Base-by-base conservation (phyloP, 1,284 basidiomycete species). In the Macrocystidia cucumis region DNA sequence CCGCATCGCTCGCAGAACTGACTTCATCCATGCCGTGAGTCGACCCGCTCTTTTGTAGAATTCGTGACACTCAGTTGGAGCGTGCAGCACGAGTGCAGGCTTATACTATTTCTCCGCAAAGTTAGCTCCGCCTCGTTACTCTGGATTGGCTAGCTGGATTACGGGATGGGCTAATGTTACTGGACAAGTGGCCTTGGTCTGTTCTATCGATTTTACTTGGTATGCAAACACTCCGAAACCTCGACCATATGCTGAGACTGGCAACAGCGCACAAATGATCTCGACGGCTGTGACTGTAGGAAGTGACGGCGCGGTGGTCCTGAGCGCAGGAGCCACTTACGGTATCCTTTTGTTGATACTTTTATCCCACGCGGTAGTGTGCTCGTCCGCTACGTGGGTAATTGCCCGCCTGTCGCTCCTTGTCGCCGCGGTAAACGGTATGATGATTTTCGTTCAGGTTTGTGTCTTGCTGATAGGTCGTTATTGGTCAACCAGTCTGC, bases 91-190 rank as follows among this genome's bases (percentile, higher is more conserved):
- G 16, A 78, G 74, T 41, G 80, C 80, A 5, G 81, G 80, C 1
- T 56, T 84, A 11, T 84, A 84, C 48, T 84, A 83, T 49, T 83
- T 81, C 55, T 77, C 81, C 3, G 77, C 80, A 1, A 82, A 78
- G 47, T 52, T 84, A 19, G 80, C 81, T 3, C 76, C 78, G 2
- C 62, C 63, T 11, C 60, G 62, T 44, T 72, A 74, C 40, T 62
- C 75, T 4, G 64, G 78, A 2, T 53, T 84, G 21, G 76, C 78
- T 1, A 78, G 77, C 46, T 84, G 82, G 81, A 74, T 85, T 31
- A 84, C 80, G n/a, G 70, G 70, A 19, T 55, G 61, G 52, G 55
- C 53, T 2, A 60, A 60, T 35, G 48, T 58, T 8, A 53, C 54
- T 9, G 57, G 57, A 5, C 57, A 62, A 35, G 49, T 61, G 9